Evolutionary conservation across 2,329 filamentous ascomycete genomes (phyloP), one percentile per base, ranked within the genome.

Genomic region (Cytospora paraplurivora): DNA sequence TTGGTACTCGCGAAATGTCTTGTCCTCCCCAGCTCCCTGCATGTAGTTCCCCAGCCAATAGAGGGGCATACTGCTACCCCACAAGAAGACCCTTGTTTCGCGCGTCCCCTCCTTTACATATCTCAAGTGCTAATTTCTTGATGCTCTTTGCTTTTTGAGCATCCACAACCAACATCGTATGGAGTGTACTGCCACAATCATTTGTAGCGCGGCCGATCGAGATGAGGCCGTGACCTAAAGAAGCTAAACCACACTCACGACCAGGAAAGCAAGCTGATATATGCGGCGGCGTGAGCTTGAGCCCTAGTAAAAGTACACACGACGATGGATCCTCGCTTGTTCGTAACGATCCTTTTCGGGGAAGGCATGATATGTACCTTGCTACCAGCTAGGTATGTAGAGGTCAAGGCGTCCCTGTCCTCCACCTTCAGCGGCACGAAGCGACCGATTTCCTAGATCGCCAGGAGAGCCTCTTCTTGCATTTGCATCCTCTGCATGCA

Each of bases 11-110:
- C n/a, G 44, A 27, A 47, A 47, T 47, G 44, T 47, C 44, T 21
- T 19, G 44, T 47, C 44, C 44, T 47, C 44, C 44, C 44, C 44
- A 47, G 44, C 44, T 47, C 44, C 44, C 44, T 47, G 44, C 44
- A 47, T 47, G 19, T 21, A 12, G 27, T 27, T 19, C 19, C 44
- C 44, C 44, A 19, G 44, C 44, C 44, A 47, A 47, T 47, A 47
- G 44, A 47, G 44, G 44, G 44, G 44, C n/a, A 47, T 47, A 19
- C 44, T n/a, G 44, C 44, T 47, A 47, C 44, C 44, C 44, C 44
- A 47, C 44, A 47, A n/a, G 17, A 47, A 47, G n/a, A 47, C 44
- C 44, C 44, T 21, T 47, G 44, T 47, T 19, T 10, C 44, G n/a
- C 11, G 27, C 27, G 27, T 17, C 44, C 44, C 44, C 44, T 47